These are phyloP conservation scores for Penicillium freii DNA, from an alignment of 2,329 filamentous ascomycete genomes.

Conservation along the genomic window DNA sequence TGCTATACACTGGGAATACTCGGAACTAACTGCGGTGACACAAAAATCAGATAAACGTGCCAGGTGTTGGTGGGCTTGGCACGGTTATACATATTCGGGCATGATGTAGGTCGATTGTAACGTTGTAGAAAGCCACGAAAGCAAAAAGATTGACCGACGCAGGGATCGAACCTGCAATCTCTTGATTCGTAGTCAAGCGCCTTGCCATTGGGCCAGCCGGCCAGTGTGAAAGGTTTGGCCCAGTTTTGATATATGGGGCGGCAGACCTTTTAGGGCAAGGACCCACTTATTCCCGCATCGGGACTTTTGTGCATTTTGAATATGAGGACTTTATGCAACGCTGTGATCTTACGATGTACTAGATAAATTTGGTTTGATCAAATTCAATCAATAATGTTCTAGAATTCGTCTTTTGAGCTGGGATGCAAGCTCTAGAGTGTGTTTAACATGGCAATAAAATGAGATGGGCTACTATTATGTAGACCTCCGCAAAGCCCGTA, in stretches of 20 bases:
- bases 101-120: not conserved
- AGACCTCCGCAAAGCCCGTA: no score
- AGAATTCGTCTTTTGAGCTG: no score
- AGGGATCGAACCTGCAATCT: conserved; percentile 51
- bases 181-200: conserved; percentile 54
- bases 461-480: no score
- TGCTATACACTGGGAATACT: not conserved
- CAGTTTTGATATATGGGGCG: accelerated
- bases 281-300: not conserved
- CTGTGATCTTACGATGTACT: not conserved
- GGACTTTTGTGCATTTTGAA: no score
- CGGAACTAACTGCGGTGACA: not conserved
- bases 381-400: no score
- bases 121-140: not conserved
- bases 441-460: no score
- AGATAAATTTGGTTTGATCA: not conserved
- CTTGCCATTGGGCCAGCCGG: conserved; percentile 50
- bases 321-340: not conserved
- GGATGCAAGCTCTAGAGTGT: no score
- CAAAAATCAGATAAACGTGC: no score
- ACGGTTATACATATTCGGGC: no score
- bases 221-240: conserved; percentile 3
- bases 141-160: conserved; percentile 32
- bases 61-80: no score
- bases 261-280: not conserved